Conservation (phyloP, 345 rosid genomes). For the Anacardium occidentale region DNA sequence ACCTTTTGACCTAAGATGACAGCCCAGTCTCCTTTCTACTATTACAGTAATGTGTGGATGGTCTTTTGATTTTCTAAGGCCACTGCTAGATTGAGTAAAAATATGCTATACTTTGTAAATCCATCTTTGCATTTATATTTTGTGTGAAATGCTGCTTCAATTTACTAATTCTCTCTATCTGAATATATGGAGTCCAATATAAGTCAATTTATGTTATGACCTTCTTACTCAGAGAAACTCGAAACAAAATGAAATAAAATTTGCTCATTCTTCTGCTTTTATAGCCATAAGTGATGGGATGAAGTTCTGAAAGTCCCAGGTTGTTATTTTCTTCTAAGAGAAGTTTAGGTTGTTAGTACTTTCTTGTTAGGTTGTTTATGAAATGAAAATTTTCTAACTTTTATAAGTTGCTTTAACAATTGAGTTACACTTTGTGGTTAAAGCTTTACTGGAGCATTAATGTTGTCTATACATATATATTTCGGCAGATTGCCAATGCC, state of each 20-base stretch:
- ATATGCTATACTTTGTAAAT: neutral
- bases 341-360: neutral
- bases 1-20: neutral
- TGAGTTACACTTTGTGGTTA: neutral
- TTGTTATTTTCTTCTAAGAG: neutral
- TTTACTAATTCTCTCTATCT: neutral
- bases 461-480: neutral
- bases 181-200: too few species aligned
- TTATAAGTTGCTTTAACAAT: neutral
- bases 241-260: too few species aligned
- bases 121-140: neutral
- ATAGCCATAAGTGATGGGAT: too few species aligned
- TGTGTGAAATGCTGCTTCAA: neutral
- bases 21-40: neutral
- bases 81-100: neutral
- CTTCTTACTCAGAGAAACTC: too few species aligned
- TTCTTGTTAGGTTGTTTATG: neutral
- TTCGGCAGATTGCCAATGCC: slow-evolving; percentile 90
- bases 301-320: too few species aligned
- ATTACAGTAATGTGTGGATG: neutral
- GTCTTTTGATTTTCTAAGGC: neutral
- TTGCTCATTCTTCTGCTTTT: too few species aligned
- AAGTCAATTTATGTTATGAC: too few species aligned
- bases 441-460: neutral
- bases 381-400: neutral